Base-by-base conservation (phyloP, 805 yeast genomes). In the Saccharomycopsis sp. region DNA sequence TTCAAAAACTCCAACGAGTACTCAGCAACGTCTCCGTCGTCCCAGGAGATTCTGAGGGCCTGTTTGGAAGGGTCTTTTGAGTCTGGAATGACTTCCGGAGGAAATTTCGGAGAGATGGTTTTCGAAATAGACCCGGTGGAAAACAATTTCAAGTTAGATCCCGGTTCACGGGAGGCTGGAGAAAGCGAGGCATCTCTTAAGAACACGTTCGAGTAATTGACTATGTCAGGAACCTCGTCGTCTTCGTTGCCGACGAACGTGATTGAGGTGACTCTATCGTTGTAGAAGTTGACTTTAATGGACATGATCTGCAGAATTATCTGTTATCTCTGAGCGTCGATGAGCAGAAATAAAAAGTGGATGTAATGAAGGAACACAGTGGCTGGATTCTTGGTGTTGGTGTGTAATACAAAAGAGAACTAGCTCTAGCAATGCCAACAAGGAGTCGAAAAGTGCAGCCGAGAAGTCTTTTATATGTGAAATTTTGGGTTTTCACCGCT, bases 151-250 rank as follows among this genome's bases (percentile, higher is more conserved):
- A 87, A 91, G 18, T 78, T 77, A 0, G 88, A 77, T 24, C 69
- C 65, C 2, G 74, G 71, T 62, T 87, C 88, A 3, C 84, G 74
- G 0, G 87, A 80, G 9, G 64, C 65, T 0, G 71, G 62, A 14
- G 80, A 70, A 2, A 68, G 65, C 52, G 89, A 83, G 0, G 89
- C 76, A 64, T 87, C 95, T 65, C 92, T 75, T 18, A 88, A 72
- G 63, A 87, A 85, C 0, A 79, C 69, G 54, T 79, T 81, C 63
- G 73, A 77, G 67, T 73, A 80, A 29, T 73, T 68, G 29, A 76
- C 72, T 29, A 61, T 57, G 24, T 55, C 62, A 9, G 63, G 63
- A 20, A 57, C 50, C 2, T 50, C 54, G 4, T 48, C 34, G 21
- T 57, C 56, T 5, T 55, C 34, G 21, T 54, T 54, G 53, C 48